Percentiles rank a stretch among this genome's conserved stretches.
Evolutionary conservation across 2,329 filamentous ascomycete species (phyloP).

Genomic region (Cercospora sojina): DNA sequence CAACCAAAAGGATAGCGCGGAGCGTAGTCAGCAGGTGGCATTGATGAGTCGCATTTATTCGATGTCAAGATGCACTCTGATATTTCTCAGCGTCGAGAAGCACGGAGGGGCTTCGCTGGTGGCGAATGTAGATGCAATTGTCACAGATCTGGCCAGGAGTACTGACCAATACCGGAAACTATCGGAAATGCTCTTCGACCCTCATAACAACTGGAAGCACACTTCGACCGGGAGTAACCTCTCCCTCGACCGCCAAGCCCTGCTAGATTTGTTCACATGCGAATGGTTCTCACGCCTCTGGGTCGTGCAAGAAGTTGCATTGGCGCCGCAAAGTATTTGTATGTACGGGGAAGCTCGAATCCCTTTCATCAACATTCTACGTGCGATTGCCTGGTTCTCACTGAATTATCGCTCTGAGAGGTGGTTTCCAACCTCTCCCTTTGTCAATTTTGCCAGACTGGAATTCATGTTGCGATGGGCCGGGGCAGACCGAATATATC

Average conservation of each 20-base stretch:
- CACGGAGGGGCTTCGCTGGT: background rate
- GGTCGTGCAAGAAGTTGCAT: slow-evolving; percentile 15
- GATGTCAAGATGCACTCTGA: background rate
- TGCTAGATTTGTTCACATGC: background rate
- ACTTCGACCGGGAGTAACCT: background rate
- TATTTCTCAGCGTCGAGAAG: slow-evolving; percentile 14
- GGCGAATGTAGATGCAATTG: background rate
- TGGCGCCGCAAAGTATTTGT: slow-evolving; percentile 3
- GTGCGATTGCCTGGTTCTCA: slow-evolving; percentile 3
- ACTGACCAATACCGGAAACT: background rate
- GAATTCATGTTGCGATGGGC: background rate
- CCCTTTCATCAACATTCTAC: background rate
- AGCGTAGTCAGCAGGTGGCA: slow-evolving; percentile 21
- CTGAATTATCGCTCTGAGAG: background rate
- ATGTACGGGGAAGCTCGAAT: slow-evolving; percentile 4
- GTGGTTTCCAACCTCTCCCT: background rate
- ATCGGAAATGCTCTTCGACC: background rate
- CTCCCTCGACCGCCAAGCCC: background rate
- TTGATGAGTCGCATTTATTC: slow-evolving; percentile 24
- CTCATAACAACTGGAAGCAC: background rate
- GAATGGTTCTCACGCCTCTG: slow-evolving; percentile 1
- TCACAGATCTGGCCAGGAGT: background rate
- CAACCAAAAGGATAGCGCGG: slow-evolving; percentile 2
- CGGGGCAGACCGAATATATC: background rate
- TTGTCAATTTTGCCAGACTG: background rate